A percentile compares a stretch with the other conserved stretches of the same genome.
Conservation (phyloP, 148 eudicot genomes). For the Chenopodium berlandieri region DNA sequence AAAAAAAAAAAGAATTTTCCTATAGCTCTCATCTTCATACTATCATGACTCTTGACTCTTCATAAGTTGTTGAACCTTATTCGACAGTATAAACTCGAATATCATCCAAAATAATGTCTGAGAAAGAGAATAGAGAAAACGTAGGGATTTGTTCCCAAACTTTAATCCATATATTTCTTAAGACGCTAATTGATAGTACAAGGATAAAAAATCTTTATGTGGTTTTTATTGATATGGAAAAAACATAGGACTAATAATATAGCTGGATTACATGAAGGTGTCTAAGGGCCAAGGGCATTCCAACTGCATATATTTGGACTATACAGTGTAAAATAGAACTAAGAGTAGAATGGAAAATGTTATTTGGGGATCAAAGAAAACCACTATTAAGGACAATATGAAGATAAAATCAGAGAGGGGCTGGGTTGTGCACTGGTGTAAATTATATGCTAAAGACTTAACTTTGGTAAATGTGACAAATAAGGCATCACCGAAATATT, state of each 20-base stretch:
- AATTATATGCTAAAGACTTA: background rate
- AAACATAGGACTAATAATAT: background rate
- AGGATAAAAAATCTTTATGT: background rate
- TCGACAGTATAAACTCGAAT: too few species aligned
- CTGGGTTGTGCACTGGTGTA: background rate
- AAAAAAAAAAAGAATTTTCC: too few species aligned
- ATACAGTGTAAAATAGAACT: too few species aligned
- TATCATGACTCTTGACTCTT: too few species aligned
- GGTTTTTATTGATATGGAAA: background rate
- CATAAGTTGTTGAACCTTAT: too few species aligned
- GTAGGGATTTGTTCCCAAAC: too few species aligned
- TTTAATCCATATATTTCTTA: background rate
- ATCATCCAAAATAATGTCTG: too few species aligned
- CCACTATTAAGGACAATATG: background rate
- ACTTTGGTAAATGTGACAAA: too few species aligned
- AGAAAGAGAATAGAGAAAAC: too few species aligned
- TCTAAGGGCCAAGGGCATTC: background rate
- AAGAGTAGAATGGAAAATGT: too few species aligned
- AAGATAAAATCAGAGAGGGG: background rate
- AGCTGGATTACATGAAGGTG: too few species aligned
- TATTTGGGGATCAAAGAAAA: background rate
- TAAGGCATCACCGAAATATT: background rate
- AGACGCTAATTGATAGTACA: background rate
- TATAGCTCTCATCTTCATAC: too few species aligned
- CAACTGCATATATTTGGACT: background rate